Conservation (phyloP, 805 yeast genomes). For the Barnettozyma californica region DNA sequence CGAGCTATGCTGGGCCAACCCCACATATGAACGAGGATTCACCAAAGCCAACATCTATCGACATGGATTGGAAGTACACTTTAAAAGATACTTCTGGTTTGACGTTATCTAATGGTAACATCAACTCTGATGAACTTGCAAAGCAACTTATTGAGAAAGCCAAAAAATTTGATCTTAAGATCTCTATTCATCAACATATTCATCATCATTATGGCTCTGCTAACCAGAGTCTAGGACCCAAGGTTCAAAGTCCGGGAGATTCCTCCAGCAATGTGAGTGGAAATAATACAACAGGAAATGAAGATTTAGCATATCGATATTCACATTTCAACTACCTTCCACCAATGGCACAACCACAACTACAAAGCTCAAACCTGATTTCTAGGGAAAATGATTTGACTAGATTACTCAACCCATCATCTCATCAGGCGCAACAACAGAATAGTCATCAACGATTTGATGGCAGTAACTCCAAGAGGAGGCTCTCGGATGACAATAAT, state of each 20-base stretch:
- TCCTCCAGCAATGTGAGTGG: constrained; percentile 21
- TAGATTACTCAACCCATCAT: constrained; percentile 37
- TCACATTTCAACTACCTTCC: constrained; percentile 75
- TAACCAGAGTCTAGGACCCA: constrained; percentile 2
- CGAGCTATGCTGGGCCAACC: constrained; percentile 1
- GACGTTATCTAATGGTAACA: constrained; percentile 45
- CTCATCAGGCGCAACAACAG: constrained; percentile 9
- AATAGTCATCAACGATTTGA: constrained; percentile 8
- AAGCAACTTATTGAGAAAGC: constrained; percentile 58
- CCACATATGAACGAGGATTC: constrained; percentile 7
- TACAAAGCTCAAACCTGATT: constrained; percentile 49
- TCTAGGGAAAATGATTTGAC: constrained; percentile 39
- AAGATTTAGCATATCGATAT: constrained; percentile 43
- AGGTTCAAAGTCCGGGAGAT: constrained; percentile 21
- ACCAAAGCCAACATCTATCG: constrained; percentile 26
- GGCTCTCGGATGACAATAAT: constrained; percentile 17
- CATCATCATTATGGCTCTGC: constrained; percentile 65
- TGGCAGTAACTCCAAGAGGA: constrained; percentile 9
- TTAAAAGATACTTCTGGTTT: constrained; percentile 41
- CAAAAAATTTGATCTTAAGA: constrained; percentile 45
- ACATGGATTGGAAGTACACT: constrained; percentile 60
- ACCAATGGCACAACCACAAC: constrained; percentile 67
- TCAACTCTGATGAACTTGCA: constrained; percentile 48
- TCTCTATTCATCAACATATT: constrained; percentile 81
- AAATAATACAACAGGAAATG: constrained; percentile 2